A percentile compares a stretch with the other conserved stretches of the same genome.
phyloP scores from a whole-genome alignment of 495 filamentous ascomycete species.

The Geopyxis carbonaria region DNA sequence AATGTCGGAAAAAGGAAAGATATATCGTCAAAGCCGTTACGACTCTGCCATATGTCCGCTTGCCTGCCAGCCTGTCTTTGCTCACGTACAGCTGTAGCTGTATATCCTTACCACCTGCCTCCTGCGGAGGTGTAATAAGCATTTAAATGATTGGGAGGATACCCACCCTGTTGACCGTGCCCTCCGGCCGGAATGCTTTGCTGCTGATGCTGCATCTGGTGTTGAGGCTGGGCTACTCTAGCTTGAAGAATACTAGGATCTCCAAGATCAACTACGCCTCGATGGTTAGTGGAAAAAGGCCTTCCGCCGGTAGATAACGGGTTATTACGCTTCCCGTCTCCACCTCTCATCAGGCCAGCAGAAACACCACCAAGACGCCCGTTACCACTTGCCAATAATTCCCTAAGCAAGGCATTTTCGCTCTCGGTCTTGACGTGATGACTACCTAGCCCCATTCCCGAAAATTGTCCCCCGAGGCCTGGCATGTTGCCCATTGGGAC shows the following conservation, averaged over 20 bases:
- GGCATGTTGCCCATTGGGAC: slow-evolving; percentile 42
- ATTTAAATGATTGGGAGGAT: slow-evolving; percentile 74
- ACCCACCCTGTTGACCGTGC: slow-evolving; percentile 98
- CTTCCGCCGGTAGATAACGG: slow-evolving; percentile 19
- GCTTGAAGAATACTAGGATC: slow-evolving; percentile 99
- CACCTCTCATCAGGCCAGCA: slow-evolving; percentile 14
- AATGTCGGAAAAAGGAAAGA: slow-evolving; percentile 20
- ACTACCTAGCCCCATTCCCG: slow-evolving; percentile 17
- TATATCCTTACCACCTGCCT: slow-evolving; percentile 21
- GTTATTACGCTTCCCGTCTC: slow-evolving; percentile 24
- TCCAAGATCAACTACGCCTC: slow-evolving; percentile 63
- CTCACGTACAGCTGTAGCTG: not conserved
- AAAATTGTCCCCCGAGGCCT: slow-evolving; percentile 41
- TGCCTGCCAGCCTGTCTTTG: slow-evolving; percentile 11
- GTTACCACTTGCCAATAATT: slow-evolving; percentile 19
- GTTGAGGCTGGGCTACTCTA: slow-evolving; percentile 33
- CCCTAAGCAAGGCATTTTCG: slow-evolving; percentile 15
- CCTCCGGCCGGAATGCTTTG: slow-evolving; percentile 53
- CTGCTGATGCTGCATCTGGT: slow-evolving; percentile 55
- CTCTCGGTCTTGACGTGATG: slow-evolving; percentile 21
- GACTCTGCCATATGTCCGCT: slow-evolving; percentile 11
- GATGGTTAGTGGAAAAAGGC: slow-evolving; percentile 16
- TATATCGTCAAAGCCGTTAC: slow-evolving; percentile 7
- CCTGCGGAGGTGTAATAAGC: slow-evolving; percentile 57
- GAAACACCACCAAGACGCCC: slow-evolving; percentile 13